These are phyloP conservation scores for Trichosanthes cucumerina DNA, from an alignment of 306 rosid genomes.

Conservation along the genomic window DNA sequence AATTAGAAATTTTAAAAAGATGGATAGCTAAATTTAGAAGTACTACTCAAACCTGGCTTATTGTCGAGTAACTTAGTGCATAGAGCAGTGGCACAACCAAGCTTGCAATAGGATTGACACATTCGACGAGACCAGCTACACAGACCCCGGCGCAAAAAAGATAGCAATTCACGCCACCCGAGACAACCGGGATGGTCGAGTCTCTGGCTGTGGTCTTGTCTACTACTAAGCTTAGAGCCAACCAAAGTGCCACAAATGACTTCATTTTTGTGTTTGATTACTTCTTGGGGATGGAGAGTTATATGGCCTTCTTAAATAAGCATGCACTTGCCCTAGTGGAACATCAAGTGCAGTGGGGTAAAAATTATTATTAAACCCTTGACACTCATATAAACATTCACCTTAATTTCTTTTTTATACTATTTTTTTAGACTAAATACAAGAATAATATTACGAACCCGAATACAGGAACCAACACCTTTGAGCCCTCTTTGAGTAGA, in stretches of 20 bases:
- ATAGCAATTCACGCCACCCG: neutral
- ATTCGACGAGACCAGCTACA: neutral
- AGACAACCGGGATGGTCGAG: too few relatives aligned
- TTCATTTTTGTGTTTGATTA: too few relatives aligned
- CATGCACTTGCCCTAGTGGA: neutral
- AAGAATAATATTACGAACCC: too few relatives aligned
- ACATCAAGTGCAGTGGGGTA: neutral
- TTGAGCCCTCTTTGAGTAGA: too few relatives aligned
- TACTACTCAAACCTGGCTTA: slow-evolving; percentile 14
- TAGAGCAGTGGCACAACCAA: slow-evolving; percentile 27
- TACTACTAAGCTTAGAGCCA: neutral
- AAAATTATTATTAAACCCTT: too few relatives aligned
- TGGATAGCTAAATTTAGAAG: too few relatives aligned
- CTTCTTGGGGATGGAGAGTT: neutral
- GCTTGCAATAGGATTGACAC: slow-evolving; percentile 20
- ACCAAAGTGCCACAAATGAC: neutral
- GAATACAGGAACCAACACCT: too few relatives aligned
- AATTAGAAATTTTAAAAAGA: too few relatives aligned
- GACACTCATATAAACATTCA: too few relatives aligned
- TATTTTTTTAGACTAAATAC: too few relatives aligned
- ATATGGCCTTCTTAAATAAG: too few relatives aligned
- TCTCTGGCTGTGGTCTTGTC: neutral
- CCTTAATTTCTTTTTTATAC: too few relatives aligned
- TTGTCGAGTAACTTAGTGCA: slow-evolving; percentile 27
- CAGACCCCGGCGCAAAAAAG: neutral